Percentiles rank a stretch among this genome's conserved stretches.
These are phyloP conservation scores for Chimonanthus praecox DNA, from an alignment of 164 flowering plant species.

Conservation along the genomic window DNA sequence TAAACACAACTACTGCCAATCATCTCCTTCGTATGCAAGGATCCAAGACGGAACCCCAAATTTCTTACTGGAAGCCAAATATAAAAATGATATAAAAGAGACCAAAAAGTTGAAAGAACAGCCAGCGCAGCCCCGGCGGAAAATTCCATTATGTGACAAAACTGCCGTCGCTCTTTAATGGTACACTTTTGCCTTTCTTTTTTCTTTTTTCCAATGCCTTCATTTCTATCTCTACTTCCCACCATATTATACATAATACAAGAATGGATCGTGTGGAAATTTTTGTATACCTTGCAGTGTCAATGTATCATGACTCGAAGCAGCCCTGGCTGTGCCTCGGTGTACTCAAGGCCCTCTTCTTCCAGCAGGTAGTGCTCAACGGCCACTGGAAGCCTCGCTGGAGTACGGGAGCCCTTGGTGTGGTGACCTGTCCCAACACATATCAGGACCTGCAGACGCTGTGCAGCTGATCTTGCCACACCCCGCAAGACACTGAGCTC, in stretches of 20 bases:
- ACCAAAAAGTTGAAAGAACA: too few species aligned
- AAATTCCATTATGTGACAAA: too few species aligned
- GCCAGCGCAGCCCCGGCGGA: too few species aligned
- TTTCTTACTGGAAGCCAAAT: too few species aligned
- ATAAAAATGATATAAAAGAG: too few species aligned
- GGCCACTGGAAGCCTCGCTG: constrained; percentile 83
- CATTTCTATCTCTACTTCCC: constrained; percentile 9
- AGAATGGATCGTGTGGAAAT: constrained; percentile 29
- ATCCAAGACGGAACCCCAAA: too few species aligned
- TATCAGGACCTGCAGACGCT: constrained; percentile 69
- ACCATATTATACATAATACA: constrained; percentile 40
- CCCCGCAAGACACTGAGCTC: constrained; percentile 61
- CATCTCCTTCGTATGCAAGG: too few species aligned
- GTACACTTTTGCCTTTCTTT: constrained; percentile 6
- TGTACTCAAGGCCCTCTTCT: constrained; percentile 69
- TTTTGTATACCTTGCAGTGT: constrained; percentile 28
- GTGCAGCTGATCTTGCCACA: constrained; percentile 69
- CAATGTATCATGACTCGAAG: constrained; percentile 88
- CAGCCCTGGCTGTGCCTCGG: constrained; percentile 91
- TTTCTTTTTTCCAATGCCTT: neutral
- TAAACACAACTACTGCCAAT: too few species aligned
- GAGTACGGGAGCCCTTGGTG: constrained; percentile 86
- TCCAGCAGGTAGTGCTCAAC: constrained; percentile 81
- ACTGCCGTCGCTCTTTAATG: too few species aligned
- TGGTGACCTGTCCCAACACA: constrained; percentile 98